phyloP scores from a whole-genome alignment of 768 basidiomycete genomes.

The Infundibulicybe gibba region DNA sequence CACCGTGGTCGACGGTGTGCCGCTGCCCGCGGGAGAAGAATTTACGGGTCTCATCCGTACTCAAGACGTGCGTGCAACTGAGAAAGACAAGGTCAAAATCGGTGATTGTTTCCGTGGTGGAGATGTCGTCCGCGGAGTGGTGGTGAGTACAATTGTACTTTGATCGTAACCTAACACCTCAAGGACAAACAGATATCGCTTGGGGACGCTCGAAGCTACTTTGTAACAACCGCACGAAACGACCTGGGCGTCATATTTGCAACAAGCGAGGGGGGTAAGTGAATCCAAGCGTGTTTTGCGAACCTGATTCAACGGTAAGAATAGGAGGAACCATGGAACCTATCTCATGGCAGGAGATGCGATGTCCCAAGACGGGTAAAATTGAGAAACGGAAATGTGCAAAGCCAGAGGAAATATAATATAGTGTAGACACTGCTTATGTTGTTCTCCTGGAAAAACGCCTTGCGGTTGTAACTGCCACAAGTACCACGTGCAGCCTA shows the following conservation, averaged over 20 bases:
- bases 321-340: constrained; percentile 81
- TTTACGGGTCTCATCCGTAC: constrained; percentile 85
- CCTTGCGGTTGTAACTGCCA: background rate
- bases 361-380: constrained; percentile 76
- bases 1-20: constrained; percentile 82
- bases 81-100: constrained; percentile 87
- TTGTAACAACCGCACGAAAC: constrained; percentile 86
- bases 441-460: too few relatives aligned
- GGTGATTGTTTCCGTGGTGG: constrained; percentile 90
- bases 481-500: background rate
- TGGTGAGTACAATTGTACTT: constrained; percentile 40
- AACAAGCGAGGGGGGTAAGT: constrained; percentile 77
- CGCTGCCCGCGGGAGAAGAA: constrained; percentile 80
- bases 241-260: constrained; percentile 92
- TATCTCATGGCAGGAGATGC: constrained; percentile 90
- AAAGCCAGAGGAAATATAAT: constrained; percentile 67
- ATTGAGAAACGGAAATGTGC: constrained; percentile 85
- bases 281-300: background rate
- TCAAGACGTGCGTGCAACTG: constrained; percentile 87
- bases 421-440: background rate
- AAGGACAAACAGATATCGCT: constrained; percentile 66
- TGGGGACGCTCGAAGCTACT: constrained; percentile 89
- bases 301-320: constrained; percentile 1
- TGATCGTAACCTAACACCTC: background rate
- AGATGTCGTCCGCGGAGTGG: constrained; percentile 83